Base-by-base conservation (phyloP, 306 rosid genomes). In the Rubus idaeus region DNA sequence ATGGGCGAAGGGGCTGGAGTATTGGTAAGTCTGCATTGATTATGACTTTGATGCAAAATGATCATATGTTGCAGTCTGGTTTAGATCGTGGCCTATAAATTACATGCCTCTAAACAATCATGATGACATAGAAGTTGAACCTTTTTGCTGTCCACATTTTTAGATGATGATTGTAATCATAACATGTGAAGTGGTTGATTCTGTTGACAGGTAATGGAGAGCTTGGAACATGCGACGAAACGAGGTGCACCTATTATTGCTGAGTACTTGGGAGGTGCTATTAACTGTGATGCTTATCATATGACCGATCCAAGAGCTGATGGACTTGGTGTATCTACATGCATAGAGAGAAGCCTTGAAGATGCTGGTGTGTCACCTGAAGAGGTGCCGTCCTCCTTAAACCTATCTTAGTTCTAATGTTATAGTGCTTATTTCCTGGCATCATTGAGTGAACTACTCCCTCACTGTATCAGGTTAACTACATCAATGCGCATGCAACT, bases 1-100 rank as follows among this genome's bases (percentile, higher is more conserved):
- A 92, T 92, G 98, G 98, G 99, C 20, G 99, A 96, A 88, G 98
- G 99, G 65, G 86, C 99, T 83, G 99, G 99, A 76, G 88, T 96
- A 75, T 72, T 96, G 96, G 98, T 96, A 86, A 81, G 91, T 13
- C 42, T 70, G 42, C 68, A 11, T 79, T 64, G 21, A n/a, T 65
- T 40, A 35, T 40, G 1, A 9, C 0, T 52, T 52, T 6, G 35
- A 68, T 61, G 20, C 12, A 46, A 78, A 74, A 26, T 78, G 37
- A 57, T 67, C 8, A 3, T 26, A 49, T 21, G n/a, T 26, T 50
- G 30, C 52, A 41, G 13, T 67, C 9, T 76, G 26, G 56, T 58
- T 26, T 78, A 45, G 57, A 50, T 41, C 8, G 21, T 62, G 18
- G 6, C 64, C 60, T 47, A 45, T 52, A 37, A 30, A 16, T 47